Evolutionary conservation across 164 flowering plant species (phyloP).

Genomic region (Macadamia integrifolia): DNA sequence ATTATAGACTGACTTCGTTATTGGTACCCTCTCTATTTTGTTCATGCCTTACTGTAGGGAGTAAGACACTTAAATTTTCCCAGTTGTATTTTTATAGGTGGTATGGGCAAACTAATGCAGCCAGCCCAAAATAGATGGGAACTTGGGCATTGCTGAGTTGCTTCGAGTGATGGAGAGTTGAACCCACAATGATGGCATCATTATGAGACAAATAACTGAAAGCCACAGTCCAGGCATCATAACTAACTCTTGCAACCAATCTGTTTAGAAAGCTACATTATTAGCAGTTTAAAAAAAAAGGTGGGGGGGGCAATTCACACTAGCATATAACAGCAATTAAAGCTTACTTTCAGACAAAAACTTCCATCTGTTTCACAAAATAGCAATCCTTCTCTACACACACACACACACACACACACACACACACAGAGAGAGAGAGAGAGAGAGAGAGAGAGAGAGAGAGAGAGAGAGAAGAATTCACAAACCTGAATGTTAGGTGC

Average conservation of each 20-base stretch:
- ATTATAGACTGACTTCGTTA: neutral
- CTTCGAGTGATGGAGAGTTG: no score
- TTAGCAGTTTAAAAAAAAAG: neutral
- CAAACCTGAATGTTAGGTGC: conserved; percentile 46
- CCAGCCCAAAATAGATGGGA: no score
- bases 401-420: no score
- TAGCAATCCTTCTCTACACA: no score
- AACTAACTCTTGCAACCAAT: neutral
- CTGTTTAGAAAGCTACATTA: neutral
- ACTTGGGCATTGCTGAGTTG: no score
- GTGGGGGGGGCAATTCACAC: no score
- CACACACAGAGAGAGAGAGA: neutral
- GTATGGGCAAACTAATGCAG: no score
- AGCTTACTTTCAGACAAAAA: neutral
- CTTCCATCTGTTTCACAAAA: neutral
- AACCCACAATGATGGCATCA: neutral
- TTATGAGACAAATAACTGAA: neutral
- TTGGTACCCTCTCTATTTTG: no score
- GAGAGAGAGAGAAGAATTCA: neutral
- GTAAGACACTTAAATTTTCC: no score
- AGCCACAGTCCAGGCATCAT: neutral
- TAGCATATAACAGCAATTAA: neutral
- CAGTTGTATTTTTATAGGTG: no score
- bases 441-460: neutral
- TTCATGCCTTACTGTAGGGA: no score